phyloP scores from a whole-genome alignment of 345 rosid species.

The Iberis pinnata region DNA sequence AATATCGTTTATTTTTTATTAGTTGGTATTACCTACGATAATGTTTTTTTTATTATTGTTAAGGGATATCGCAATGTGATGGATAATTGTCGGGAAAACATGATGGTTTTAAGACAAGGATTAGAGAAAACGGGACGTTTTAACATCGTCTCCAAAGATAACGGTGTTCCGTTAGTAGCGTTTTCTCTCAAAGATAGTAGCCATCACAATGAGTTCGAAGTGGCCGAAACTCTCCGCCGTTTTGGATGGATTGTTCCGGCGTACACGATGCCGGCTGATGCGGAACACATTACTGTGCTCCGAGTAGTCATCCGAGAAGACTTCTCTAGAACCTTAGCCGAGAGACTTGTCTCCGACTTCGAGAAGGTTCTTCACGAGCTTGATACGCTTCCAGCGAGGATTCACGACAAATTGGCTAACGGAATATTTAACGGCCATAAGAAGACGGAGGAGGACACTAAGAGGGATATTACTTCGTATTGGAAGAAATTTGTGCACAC shows the following conservation, averaged over 20 bases:
- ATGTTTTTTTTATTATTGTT: neutral
- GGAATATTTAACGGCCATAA: slow-evolving; percentile 28
- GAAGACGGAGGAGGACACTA: slow-evolving; percentile 62
- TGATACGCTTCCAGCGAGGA: slow-evolving; percentile 48
- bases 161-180: slow-evolving; percentile 71
- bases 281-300: slow-evolving; percentile 63
- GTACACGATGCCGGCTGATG: slow-evolving; percentile 83
- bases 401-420: slow-evolving; percentile 33
- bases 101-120: slow-evolving; percentile 53
- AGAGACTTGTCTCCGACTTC: slow-evolving; percentile 52
- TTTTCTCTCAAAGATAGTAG: slow-evolving; percentile 58
- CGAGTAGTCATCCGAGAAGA: slow-evolving; percentile 79
- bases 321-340: slow-evolving; percentile 60
- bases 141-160: slow-evolving; percentile 58
- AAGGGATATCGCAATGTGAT: slow-evolving; percentile 41
- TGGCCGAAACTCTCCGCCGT: slow-evolving; percentile 29
- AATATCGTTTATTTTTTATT: no score
- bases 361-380: slow-evolving; percentile 73
- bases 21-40: no score
- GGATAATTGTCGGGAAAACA: slow-evolving; percentile 63
- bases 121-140: slow-evolving; percentile 57
- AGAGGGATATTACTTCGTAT: slow-evolving; percentile 54
- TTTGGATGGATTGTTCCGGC: slow-evolving; percentile 91
- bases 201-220: slow-evolving; percentile 51
- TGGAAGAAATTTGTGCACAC: slow-evolving; percentile 69